Evolutionary conservation across 352 stramenopile species (phyloP).

Genomic region (Pelagophyceae sp.): DNA sequence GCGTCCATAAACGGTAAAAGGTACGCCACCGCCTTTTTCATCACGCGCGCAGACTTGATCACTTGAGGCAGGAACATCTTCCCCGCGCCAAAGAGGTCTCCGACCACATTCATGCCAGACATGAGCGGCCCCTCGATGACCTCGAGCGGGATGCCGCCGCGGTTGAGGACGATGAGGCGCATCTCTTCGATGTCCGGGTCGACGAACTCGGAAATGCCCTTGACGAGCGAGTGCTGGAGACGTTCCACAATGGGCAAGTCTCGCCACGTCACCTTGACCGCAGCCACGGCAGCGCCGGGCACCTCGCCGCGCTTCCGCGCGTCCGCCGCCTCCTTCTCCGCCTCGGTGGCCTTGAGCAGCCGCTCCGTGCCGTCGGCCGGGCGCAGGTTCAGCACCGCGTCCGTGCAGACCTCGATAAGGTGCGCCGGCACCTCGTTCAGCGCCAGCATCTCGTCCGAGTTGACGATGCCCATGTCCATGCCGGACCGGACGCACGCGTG

Average conservation of each 20-base stretch:
- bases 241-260: constrained; percentile 75
- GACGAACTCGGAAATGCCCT: constrained; percentile 92
- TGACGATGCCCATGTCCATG: constrained; percentile 98
- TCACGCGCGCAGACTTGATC: constrained; percentile 94
- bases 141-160: constrained; percentile 67
- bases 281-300: constrained; percentile 36
- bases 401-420: constrained; percentile 74
- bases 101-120: constrained; percentile 95
- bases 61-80: constrained; percentile 98
- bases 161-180: constrained; percentile 44
- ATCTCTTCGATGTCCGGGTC: constrained; percentile 89
- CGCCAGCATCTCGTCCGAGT: constrained; percentile 70
- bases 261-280: constrained; percentile 73
- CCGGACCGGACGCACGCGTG: constrained; percentile 80
- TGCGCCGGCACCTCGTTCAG: constrained; percentile 55
- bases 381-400: constrained; percentile 83
- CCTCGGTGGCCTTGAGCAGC: constrained; percentile 66
- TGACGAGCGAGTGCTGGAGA: constrained; percentile 88
- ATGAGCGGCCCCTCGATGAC: constrained; percentile 97
- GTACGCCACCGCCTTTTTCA: constrained; percentile 97
- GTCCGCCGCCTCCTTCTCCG: constrained; percentile 66
- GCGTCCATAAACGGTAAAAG: constrained; percentile 94
- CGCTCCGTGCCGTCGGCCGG: constrained; percentile 69
- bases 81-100: constrained; percentile 86
- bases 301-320: constrained; percentile 68